Evolutionary conservation across 2,329 filamentous ascomycete species (phyloP).

Genomic region (Fusarium sp.): DNA sequence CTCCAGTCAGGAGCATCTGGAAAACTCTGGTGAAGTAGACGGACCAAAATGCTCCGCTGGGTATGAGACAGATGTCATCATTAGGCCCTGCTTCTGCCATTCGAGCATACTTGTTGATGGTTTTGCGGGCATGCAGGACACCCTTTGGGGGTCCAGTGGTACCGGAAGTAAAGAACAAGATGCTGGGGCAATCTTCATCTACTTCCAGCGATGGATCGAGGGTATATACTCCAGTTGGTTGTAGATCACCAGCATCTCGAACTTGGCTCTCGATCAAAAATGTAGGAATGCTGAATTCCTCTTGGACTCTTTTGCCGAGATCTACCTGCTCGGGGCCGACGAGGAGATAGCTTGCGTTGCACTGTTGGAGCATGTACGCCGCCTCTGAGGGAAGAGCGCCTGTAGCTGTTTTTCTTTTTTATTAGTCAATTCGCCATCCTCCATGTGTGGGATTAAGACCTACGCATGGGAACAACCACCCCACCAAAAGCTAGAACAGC

Average conservation of each 20-base stretch:
- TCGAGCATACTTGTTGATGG: conserved; percentile 20
- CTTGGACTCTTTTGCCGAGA: not conserved
- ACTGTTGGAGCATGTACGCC: conserved; percentile 7
- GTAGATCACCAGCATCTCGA: not conserved
- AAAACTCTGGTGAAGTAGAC: conserved; percentile 21
- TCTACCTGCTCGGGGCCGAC: not conserved
- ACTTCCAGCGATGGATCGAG: not conserved
- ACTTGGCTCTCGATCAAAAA: not conserved
- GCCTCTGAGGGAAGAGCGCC: conserved; percentile 3
- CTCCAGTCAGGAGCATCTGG: conserved; percentile 18
- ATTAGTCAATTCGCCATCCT: too few species aligned
- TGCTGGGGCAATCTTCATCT: not conserved
- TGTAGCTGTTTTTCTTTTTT: conserved; percentile 1
- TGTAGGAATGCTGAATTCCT: not conserved
- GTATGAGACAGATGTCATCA: conserved; percentile 22
- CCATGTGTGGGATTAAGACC: not conserved
- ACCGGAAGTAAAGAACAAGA: conserved; percentile 15
- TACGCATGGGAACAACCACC: conserved; percentile 8
- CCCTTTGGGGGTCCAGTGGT: conserved; percentile 19
- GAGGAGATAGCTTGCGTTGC: not conserved
- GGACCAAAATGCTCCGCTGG: conserved; percentile 25
- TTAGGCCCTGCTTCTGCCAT: conserved; percentile 14
- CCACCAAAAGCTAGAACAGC: not conserved
- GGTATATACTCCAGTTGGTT: not conserved
- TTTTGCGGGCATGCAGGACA: conserved; percentile 15